phyloP scores from a whole-genome alignment of 345 rosid genomes.

The Mercurialis annua region DNA sequence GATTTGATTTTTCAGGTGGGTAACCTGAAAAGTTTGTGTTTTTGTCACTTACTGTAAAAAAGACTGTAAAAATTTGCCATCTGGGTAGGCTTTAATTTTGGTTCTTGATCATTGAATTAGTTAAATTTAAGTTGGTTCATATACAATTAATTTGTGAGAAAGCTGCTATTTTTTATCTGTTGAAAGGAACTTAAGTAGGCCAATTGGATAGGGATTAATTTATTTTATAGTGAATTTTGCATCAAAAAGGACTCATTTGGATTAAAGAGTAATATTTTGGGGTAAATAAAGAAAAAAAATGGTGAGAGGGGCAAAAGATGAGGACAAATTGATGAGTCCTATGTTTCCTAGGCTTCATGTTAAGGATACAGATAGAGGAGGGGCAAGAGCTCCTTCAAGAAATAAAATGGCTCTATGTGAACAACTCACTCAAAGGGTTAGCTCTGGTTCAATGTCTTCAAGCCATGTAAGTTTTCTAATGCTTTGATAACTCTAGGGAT shows the following conservation, averaged over 20 bases:
- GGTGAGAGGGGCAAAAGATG: slow-evolving; percentile 47
- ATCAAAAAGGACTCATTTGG: slow-evolving; percentile 21
- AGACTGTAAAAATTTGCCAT: background rate
- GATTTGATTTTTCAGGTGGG: slow-evolving; percentile 10
- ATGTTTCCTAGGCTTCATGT: slow-evolving; percentile 74
- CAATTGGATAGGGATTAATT: background rate
- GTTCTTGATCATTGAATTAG: slow-evolving; percentile 17
- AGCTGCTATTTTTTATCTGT: slow-evolving; percentile 4
- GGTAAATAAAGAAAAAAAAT: slow-evolving; percentile 13
- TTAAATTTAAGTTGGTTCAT: background rate
- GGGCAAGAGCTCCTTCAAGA: slow-evolving; percentile 69
- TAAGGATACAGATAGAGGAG: slow-evolving; percentile 59
- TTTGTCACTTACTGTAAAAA: background rate
- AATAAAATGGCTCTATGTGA: slow-evolving; percentile 81
- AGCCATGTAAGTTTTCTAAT: slow-evolving; percentile 37
- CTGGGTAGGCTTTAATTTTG: background rate
- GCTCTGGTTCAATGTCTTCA: slow-evolving; percentile 33
- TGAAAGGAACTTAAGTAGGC: slow-evolving; percentile 3
- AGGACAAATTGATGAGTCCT: slow-evolving; percentile 42
- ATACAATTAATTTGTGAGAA: background rate
- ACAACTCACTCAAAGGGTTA: slow-evolving; percentile 47
- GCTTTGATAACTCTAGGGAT: background rate
- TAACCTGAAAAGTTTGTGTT: background rate
- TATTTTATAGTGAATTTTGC: slow-evolving; percentile 4
- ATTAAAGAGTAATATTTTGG: slow-evolving; percentile 20